These are phyloP conservation scores for Acer negundo DNA, from an alignment of 345 rosid species.

Conservation along the genomic window DNA sequence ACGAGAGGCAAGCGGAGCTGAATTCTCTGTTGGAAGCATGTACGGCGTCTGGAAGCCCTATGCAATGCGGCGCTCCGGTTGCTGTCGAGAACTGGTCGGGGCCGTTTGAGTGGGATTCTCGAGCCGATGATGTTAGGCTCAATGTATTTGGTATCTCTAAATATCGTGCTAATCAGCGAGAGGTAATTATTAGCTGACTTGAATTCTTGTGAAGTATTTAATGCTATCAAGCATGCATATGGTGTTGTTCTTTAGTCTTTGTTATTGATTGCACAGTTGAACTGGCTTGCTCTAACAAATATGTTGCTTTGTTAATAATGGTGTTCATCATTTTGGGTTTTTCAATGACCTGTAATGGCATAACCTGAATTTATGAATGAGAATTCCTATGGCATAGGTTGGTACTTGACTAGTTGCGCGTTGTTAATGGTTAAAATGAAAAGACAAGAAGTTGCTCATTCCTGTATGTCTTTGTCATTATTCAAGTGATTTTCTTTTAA, in stretches of 20 bases:
- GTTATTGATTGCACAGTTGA: too few species aligned
- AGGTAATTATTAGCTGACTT: conserved; percentile 44
- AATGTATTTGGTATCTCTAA: conserved; percentile 81
- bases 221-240: background rate
- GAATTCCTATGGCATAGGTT: too few species aligned
- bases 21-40: conserved; percentile 57
- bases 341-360: too few species aligned
- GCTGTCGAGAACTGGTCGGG: conserved; percentile 64
- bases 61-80: conserved; percentile 30
- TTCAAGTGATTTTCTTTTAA: background rate
- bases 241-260: background rate
- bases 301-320: background rate
- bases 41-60: conserved; percentile 39
- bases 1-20: conserved; percentile 69
- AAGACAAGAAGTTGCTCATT: background rate
- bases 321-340: too few species aligned
- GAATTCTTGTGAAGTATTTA: background rate
- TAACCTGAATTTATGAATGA: too few species aligned
- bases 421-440: background rate
- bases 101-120: conserved; percentile 81
- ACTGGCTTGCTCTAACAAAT: too few species aligned
- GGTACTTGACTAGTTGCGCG: too few species aligned
- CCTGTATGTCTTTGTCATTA: background rate
- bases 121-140: conserved; percentile 65
- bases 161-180: conserved; percentile 82